Conservation (phyloP, 2,329 filamentous ascomycete genomes). For the Diaporthe capsici region DNA sequence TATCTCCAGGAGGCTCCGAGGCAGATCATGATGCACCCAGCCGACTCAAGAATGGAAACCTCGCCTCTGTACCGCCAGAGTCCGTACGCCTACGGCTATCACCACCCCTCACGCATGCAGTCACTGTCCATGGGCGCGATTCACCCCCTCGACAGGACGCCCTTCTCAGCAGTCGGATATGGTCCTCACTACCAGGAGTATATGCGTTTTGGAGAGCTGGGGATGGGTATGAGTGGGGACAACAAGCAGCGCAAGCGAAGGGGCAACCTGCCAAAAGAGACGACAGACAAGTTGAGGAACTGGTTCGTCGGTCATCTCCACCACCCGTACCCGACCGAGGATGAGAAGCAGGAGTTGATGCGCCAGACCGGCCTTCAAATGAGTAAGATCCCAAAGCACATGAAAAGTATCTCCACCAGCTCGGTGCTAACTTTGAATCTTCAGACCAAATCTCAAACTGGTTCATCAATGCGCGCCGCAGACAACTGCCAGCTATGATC, state of each 20-base stretch:
- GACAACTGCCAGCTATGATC: constrained; percentile 73
- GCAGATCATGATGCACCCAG: constrained; percentile 47
- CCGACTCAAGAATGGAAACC: constrained; percentile 51
- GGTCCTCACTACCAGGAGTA: constrained; percentile 59
- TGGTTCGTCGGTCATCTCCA: constrained; percentile 86
- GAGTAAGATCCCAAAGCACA: constrained; percentile 65
- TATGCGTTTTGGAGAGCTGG: constrained; percentile 57
- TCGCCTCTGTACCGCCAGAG: constrained; percentile 51
- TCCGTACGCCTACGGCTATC: constrained; percentile 56
- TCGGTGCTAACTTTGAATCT: constrained; percentile 19
- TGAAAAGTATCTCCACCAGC: constrained; percentile 30
- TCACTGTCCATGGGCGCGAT: constrained; percentile 61
- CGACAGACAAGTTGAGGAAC: constrained; percentile 82
- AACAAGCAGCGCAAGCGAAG: constrained; percentile 74
- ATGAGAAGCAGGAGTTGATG: constrained; percentile 88
- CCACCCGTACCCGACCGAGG: constrained; percentile 89
- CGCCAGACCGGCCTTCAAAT: constrained; percentile 82
- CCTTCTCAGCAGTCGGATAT: constrained; percentile 59
- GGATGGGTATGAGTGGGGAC: constrained; percentile 56
- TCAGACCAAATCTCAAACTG: constrained; percentile 82
- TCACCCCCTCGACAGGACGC: constrained; percentile 59
- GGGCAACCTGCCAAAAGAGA: constrained; percentile 91
- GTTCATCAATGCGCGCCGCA: constrained; percentile 83
- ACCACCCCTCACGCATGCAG: constrained; percentile 61
- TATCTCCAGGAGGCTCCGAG: constrained; percentile 50